These are phyloP conservation scores for Rhizopus arrhizus DNA, from an alignment of 371 early-diverging fungal species.

Conservation along the genomic window DNA sequence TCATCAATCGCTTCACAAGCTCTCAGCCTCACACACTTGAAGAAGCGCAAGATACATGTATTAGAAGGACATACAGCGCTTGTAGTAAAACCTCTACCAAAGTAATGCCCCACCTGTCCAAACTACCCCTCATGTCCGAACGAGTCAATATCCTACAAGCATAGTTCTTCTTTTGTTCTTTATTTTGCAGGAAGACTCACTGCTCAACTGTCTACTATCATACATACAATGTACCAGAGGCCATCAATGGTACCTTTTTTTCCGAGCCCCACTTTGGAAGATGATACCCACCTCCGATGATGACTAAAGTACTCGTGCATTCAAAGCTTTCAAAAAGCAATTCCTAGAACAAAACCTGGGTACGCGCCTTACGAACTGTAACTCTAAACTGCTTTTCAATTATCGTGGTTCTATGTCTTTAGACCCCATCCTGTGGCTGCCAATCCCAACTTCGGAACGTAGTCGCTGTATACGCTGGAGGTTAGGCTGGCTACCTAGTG, in stretches of 20 bases:
- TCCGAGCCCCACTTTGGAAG: not conserved
- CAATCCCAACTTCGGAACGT: not conserved
- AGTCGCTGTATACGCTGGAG: not conserved
- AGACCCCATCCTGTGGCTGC: not conserved
- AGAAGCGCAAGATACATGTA: constrained; percentile 3
- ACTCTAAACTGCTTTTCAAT: not conserved
- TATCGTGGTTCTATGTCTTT: not conserved
- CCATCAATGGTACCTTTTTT: not conserved
- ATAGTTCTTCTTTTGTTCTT: constrained; percentile 3
- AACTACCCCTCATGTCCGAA: constrained; percentile 4
- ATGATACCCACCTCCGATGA: not conserved
- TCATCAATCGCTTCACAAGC: constrained; percentile 5
- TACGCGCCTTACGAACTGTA: not conserved
- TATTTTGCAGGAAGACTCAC: constrained; percentile 4
- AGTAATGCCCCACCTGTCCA: constrained; percentile 12
- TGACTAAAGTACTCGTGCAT: not conserved
- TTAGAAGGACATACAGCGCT: not conserved
- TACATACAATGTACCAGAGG: not conserved
- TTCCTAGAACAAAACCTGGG: not conserved
- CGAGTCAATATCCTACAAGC: constrained; percentile 6
- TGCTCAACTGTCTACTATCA: not conserved
- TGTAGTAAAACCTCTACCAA: not conserved
- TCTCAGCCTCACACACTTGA: not conserved
- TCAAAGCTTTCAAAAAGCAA: not conserved
- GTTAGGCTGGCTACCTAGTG: not conserved